Conservation (phyloP, 805 yeast genomes). For the Kodamaea kaohsiungensis region DNA sequence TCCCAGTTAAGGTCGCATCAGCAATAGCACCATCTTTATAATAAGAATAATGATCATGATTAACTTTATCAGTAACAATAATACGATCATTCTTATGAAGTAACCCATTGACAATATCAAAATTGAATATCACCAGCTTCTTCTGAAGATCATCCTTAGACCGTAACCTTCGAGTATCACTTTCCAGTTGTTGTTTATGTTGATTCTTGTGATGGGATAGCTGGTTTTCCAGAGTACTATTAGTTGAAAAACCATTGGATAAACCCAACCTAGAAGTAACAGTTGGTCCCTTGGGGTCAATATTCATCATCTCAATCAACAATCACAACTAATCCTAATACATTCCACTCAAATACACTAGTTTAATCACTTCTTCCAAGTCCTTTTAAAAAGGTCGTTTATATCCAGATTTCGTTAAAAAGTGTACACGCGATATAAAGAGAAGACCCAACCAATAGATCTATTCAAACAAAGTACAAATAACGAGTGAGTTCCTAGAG, state of each 20-base stretch:
- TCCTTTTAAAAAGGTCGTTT: not conserved
- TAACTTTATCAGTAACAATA: constrained; percentile 7
- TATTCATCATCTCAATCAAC: not conserved
- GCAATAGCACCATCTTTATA: constrained; percentile 15
- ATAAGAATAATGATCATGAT: constrained; percentile 15
- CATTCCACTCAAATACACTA: not conserved
- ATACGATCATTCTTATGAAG: constrained; percentile 25
- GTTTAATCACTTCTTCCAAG: not conserved
- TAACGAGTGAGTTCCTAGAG: too few species aligned
- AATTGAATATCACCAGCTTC: constrained; percentile 29
- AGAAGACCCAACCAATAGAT: not conserved
- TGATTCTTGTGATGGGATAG: not conserved
- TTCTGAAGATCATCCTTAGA: constrained; percentile 24
- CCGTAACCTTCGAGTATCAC: constrained; percentile 20
- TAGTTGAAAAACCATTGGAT: not conserved
- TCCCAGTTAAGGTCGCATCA: constrained; percentile 5
- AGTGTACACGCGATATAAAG: not conserved
- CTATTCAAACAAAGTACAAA: too few species aligned
- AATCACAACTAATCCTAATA: not conserved
- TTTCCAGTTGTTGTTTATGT: not conserved
- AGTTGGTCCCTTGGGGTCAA: not conserved
- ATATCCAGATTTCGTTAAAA: not conserved
- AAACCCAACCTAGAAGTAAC: not conserved
- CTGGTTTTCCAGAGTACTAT: not conserved
- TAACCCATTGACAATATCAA: constrained; percentile 32